Evolutionary conservation across 2,329 filamentous ascomycete genomes (phyloP).

Genomic region (Lachnum nothofagi): DNA sequence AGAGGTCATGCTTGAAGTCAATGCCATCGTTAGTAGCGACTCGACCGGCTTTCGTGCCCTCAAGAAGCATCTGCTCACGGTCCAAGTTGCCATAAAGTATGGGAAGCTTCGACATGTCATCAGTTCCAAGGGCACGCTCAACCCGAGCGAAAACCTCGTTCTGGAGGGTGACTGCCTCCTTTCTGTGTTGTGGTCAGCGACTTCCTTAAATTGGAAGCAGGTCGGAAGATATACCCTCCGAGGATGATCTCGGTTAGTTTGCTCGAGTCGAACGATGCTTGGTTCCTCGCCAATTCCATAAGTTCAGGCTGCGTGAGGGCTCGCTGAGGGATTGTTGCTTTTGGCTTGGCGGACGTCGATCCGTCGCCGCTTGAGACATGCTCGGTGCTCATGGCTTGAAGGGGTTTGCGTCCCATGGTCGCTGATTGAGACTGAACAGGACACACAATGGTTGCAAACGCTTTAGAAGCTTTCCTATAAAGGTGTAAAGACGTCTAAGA

Average conservation of each 20-base stretch:
- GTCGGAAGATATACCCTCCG: constrained; percentile 7
- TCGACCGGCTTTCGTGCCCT: constrained; percentile 10
- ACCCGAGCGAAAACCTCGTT: constrained; percentile 11
- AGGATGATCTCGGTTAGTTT: constrained; percentile 11
- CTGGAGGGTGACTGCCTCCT: not conserved
- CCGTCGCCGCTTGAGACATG: no score
- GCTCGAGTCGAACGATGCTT: constrained; percentile 7
- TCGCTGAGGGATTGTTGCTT: no score
- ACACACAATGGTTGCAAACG: no score
- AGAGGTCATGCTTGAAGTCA: constrained; percentile 4
- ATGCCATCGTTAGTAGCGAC: constrained; percentile 10
- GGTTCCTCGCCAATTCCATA: constrained; percentile 5
- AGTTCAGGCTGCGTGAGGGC: not conserved
- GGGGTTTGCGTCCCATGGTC: no score
- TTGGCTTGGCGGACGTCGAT: no score
- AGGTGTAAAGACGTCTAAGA: no score
- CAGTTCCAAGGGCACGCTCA: constrained; percentile 9
- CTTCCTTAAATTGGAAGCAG: not conserved
- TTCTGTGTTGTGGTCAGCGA: not conserved
- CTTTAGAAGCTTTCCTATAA: no score
- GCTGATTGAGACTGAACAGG: no score
- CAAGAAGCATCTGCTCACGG: constrained; percentile 8
- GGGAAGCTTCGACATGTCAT: constrained; percentile 13
- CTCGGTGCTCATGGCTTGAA: no score
- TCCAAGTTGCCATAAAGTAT: constrained; percentile 7